phyloP scores from a whole-genome alignment of 495 filamentous ascomycete genomes.

The Tuber magnatum region DNA sequence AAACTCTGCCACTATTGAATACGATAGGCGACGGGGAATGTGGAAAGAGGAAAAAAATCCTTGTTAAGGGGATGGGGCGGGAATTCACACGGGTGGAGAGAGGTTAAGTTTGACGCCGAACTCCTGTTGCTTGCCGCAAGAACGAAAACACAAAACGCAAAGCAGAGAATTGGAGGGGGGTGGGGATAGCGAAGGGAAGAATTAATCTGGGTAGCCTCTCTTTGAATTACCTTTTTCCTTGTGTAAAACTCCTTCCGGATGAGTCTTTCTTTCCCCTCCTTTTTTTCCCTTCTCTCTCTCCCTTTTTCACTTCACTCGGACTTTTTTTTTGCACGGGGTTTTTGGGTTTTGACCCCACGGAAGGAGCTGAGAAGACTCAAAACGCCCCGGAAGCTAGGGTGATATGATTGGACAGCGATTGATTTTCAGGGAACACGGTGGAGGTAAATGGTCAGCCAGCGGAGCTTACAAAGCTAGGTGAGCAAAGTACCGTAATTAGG shows the following conservation, averaged over 20 bases:
- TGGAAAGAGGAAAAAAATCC: background rate
- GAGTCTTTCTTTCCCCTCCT: constrained; percentile 22
- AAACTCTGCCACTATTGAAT: background rate
- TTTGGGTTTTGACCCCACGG: background rate
- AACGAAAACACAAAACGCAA: constrained; percentile 19
- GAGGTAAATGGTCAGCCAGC: background rate
- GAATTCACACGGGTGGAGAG: constrained; percentile 15
- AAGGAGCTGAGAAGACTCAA: background rate
- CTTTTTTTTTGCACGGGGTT: background rate
- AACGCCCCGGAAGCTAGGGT: background rate
- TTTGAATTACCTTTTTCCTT: constrained; percentile 15
- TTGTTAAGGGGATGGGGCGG: constrained; percentile 36
- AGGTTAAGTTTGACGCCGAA: constrained; percentile 33
- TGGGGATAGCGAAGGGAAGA: constrained; percentile 20
- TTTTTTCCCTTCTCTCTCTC: constrained; percentile 7
- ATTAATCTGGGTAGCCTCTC: constrained; percentile 6
- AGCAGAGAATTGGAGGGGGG: constrained; percentile 13
- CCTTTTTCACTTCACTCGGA: background rate
- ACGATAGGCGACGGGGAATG: background rate
- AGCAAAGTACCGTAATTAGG: background rate
- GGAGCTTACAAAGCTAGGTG: background rate
- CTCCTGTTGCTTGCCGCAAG: constrained; percentile 20
- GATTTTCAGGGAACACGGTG: background rate
- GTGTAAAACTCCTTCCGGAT: background rate
- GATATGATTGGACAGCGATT: background rate